A percentile compares a stretch with the other conserved stretches of the same genome.
phyloP scores from a whole-genome alignment of 192 early-diverging fungal genomes.

The Rhizophlyctis rosea region DNA sequence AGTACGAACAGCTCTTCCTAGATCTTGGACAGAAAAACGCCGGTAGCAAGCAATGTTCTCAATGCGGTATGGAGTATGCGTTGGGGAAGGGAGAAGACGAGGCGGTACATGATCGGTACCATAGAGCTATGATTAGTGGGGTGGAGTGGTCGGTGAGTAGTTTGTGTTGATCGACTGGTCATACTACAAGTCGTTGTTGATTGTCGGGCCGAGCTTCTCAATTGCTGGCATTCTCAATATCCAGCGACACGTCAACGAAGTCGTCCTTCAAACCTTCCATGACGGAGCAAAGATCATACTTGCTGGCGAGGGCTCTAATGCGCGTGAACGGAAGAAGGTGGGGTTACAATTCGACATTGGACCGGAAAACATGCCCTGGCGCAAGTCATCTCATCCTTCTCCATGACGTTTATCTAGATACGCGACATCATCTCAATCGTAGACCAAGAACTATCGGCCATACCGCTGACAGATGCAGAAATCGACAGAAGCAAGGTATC shows the following conservation, averaged over 20 bases:
- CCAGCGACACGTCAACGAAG: too few relatives aligned
- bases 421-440: too few relatives aligned
- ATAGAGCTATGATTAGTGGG: slow-evolving; percentile 15
- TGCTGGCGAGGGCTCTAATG: slow-evolving; percentile 1
- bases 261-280: neutral
- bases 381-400: too few relatives aligned
- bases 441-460: too few relatives aligned
- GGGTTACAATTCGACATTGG: too few relatives aligned
- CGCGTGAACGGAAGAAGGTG: too few relatives aligned
- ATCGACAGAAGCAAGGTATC: too few relatives aligned
- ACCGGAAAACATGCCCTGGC: too few relatives aligned
- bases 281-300: neutral
- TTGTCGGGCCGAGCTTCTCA: too few relatives aligned
- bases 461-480: too few relatives aligned
- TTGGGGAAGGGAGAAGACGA: slow-evolving; percentile 17
- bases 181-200: neutral
- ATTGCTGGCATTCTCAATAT: too few relatives aligned
- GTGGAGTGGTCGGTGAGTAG: slow-evolving; percentile 18
- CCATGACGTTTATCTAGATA: too few relatives aligned
- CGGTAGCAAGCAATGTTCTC: slow-evolving; percentile 2
- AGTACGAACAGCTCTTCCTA: slow-evolving; percentile 22
- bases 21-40: slow-evolving; percentile 24
- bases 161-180: neutral
- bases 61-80: slow-evolving; percentile 19
- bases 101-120: slow-evolving; percentile 15